These are phyloP conservation scores for Zygoascus meyerae DNA, from an alignment of 1,139 yeast species.

Conservation along the genomic window DNA sequence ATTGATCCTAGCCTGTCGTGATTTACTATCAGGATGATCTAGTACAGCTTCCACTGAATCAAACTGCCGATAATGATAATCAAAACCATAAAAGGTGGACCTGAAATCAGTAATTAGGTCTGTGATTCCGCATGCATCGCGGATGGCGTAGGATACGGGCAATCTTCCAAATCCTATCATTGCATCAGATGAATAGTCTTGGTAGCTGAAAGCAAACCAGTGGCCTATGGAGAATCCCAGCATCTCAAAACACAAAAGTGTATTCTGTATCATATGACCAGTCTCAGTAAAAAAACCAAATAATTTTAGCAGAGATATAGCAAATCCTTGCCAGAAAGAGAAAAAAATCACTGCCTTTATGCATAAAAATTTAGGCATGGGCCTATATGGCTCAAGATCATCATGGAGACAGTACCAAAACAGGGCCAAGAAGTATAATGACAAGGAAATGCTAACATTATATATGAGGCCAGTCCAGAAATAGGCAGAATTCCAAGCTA, in stretches of 20 bases:
- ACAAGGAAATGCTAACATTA: conserved; percentile 72
- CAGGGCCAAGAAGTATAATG: conserved; percentile 78
- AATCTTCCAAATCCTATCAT: conserved; percentile 67
- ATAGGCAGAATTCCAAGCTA: conserved; percentile 47
- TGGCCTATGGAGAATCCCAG: conserved; percentile 84
- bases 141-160: conserved; percentile 53
- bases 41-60: conserved; percentile 70
- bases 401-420: conserved; percentile 84
- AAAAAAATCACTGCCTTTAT: conserved; percentile 92
- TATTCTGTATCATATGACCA: conserved; percentile 63
- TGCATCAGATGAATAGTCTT: conserved; percentile 56
- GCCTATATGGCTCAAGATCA: conserved; percentile 75
- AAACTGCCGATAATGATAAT: conserved; percentile 76
- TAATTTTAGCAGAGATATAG: conserved; percentile 56
- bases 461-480: conserved; percentile 67
- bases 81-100: conserved; percentile 66
- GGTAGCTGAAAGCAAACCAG: conserved; percentile 76
- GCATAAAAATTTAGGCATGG: conserved; percentile 88
- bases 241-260: conserved; percentile 76
- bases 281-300: conserved; percentile 44
- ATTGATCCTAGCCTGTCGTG: conserved; percentile 66
- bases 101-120: conserved; percentile 77
- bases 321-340: conserved; percentile 91
- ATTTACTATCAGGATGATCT: conserved; percentile 61
- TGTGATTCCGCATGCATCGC: conserved; percentile 68